Base-by-base conservation (phyloP, 306 rosid genomes). In the Boehmeria nivea region DNA sequence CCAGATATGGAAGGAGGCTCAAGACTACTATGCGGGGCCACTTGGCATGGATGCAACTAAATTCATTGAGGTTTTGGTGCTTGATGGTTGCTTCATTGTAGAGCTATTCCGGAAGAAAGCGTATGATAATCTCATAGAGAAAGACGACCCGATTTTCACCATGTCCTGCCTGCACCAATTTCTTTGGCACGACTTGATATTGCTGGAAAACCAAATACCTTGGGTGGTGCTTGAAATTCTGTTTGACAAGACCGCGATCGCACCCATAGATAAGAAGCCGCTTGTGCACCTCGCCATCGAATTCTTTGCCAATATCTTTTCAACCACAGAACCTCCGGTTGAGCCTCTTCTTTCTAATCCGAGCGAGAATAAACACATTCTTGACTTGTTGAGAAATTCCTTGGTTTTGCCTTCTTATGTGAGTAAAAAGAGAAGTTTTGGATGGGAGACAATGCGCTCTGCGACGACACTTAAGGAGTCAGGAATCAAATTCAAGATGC, bases 71-170 rank as follows among this genome's bases (percentile, higher is more conserved):
- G 51, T 72, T 14, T 34, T 72, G 56, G 38, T 67, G 2, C 36
- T 61, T 10, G 78, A 72, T 18, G 78, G 61, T 11, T 66, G 72
- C 31, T 72, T 72, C 36, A 15, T 72, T 11, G 2, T 59, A 6
- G 64, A 72, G 19, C 28, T 72, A 3, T 60, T 72, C 47, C 63
- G 64, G 0, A 65, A 23, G 28, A 11, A 25, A 8, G 12, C 21
- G 8, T 5, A 20, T 15, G 1, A 47, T 4, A 1, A 2, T 2
- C 54, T n/a, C 9, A 43, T 18, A n/a, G 54, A 43, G 9, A 8
- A 15, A 12, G 46, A 43, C 12, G 69, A 64, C 53, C 69, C 62
- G 0, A 22, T 54, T 9, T 54, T 64, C 44, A 27, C 34, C 26
- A 44, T 12, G 39, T 21, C 69, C 0, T 44, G 55, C 8, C 26